These are phyloP conservation scores for Metarhizium humberi DNA, from an alignment of 2,329 filamentous ascomycete species.

Conservation along the genomic window DNA sequence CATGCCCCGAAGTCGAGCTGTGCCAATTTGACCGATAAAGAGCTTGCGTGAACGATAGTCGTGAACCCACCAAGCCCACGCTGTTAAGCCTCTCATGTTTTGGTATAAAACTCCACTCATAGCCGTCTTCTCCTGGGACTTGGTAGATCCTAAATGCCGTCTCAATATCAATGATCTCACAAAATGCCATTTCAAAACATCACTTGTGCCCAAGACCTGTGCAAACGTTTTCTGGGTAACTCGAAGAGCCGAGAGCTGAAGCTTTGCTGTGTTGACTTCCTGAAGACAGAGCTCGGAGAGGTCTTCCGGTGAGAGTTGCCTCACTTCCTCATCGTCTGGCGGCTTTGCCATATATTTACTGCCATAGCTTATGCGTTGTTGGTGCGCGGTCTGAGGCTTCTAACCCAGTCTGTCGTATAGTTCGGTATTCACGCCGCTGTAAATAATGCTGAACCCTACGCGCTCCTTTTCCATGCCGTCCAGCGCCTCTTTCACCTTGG, in stretches of 20 bases:
- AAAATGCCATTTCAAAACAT: background rate
- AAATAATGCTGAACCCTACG: conserved; percentile 25
- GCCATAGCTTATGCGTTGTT: conserved; percentile 22
- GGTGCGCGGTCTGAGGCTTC: conserved; percentile 19
- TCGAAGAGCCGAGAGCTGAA: background rate
- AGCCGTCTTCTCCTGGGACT: background rate
- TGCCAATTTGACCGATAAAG: background rate
- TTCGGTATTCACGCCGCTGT: conserved; percentile 22
- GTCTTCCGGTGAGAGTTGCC: background rate
- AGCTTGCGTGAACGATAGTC: background rate
- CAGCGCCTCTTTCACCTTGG: conserved; percentile 21
- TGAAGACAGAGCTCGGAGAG: background rate
- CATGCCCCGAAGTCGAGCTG: background rate
- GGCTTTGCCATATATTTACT: background rate
- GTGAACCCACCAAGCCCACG: background rate
- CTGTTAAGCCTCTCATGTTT: conserved; percentile 10
- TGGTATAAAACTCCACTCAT: conserved; percentile 8
- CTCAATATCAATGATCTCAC: background rate
- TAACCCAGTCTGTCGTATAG: conserved; percentile 26
- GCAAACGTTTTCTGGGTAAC: background rate
- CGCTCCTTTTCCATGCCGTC: conserved; percentile 14
- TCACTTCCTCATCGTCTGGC: background rate
- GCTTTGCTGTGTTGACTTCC: background rate
- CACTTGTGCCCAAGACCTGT: background rate
- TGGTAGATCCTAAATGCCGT: background rate